Percentiles rank a stretch among this genome's conserved stretches.
These are phyloP conservation scores for Xylariaceae sp. DNA, from an alignment of 2,329 filamentous ascomycete species.

Conservation along the genomic window DNA sequence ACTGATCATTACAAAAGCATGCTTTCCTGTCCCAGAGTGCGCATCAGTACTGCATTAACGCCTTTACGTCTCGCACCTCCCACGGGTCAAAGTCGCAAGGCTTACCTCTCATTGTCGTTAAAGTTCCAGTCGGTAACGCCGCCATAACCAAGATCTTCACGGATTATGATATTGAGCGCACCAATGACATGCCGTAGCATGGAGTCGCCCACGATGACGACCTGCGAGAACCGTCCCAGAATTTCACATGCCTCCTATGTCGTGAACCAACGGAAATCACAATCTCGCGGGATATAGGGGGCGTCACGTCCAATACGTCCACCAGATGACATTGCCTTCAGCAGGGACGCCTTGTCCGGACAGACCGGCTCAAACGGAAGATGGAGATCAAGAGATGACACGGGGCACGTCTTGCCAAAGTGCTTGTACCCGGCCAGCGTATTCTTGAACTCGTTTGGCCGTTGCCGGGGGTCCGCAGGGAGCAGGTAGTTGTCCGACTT, in stretches of 20 bases:
- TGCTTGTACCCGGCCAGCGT: constrained; percentile 39
- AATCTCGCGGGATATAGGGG: constrained; percentile 39
- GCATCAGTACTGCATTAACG: constrained; percentile 12
- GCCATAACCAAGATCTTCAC: constrained; percentile 42
- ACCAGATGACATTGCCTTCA: constrained; percentile 38
- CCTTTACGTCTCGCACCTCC: no score
- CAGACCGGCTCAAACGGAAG: constrained; percentile 32
- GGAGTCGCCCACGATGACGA: constrained; percentile 43
- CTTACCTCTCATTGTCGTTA: constrained; percentile 35
- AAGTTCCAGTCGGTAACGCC: constrained; percentile 47
- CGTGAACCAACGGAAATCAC: constrained; percentile 43
- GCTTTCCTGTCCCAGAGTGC: constrained; percentile 28
- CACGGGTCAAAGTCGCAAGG: no score
- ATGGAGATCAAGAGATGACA: constrained; percentile 41
- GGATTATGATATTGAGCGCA: constrained; percentile 40
- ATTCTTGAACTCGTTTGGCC: constrained; percentile 25
- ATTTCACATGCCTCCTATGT: constrained; percentile 42
- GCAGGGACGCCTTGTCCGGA: constrained; percentile 30
- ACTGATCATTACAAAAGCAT: constrained; percentile 45
- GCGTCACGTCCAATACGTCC: constrained; percentile 41
- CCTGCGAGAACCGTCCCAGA: constrained; percentile 39
- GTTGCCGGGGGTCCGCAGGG: constrained; percentile 4
- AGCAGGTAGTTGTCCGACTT: constrained; percentile 4
- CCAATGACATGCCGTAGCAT: constrained; percentile 45
- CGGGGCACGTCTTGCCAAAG: constrained; percentile 34